Conservation (phyloP, 257 asterid genomes). For the Solanum virginianum region DNA sequence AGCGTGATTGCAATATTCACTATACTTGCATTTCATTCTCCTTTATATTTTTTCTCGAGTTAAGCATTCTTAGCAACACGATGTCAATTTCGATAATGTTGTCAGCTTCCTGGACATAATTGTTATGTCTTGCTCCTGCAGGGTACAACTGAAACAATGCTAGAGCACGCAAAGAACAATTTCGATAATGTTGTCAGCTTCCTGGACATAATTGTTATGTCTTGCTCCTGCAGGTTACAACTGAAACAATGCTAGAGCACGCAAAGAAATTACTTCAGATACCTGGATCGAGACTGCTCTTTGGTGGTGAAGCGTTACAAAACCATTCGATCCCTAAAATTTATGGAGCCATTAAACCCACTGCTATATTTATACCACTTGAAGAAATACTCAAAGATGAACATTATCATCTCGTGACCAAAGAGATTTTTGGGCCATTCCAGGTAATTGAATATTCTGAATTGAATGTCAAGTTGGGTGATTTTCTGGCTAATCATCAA, state of each 20-base stretch:
- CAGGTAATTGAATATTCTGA: slow-evolving; percentile 39
- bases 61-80: background rate
- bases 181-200: background rate
- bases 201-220: background rate
- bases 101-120: background rate
- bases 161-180: slow-evolving; percentile 55
- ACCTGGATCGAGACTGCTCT: slow-evolving; percentile 71
- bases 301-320: slow-evolving; percentile 75
- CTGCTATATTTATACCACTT: slow-evolving; percentile 87
- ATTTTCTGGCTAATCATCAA: background rate
- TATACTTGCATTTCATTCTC: background rate
- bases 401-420: slow-evolving; percentile 62
- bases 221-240: slow-evolving; percentile 45
- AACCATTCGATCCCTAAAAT: slow-evolving; percentile 74
- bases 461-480: background rate
- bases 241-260: slow-evolving; percentile 76
- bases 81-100: background rate
- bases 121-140: slow-evolving; percentile 8
- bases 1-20: background rate
- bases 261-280: slow-evolving; percentile 58
- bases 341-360: slow-evolving; percentile 91
- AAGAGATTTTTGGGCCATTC: slow-evolving; percentile 91
- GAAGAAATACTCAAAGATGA: slow-evolving; percentile 64
- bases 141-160: slow-evolving; percentile 82
- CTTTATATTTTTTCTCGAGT: background rate